Conservation (phyloP, 345 rosid genomes). For the Crucihimalaya himalaica region DNA sequence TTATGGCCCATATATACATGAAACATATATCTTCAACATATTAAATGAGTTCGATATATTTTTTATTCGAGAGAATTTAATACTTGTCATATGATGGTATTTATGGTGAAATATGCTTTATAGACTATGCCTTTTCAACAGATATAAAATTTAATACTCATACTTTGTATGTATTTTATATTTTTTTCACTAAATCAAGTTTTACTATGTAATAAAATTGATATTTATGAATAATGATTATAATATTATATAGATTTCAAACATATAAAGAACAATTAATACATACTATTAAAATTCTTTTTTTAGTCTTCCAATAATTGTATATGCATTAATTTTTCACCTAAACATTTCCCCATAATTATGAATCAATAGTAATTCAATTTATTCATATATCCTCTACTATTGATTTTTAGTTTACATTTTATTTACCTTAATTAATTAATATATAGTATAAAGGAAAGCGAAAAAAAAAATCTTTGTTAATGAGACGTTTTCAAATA, state of each 20-base stretch:
- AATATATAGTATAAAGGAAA: no score
- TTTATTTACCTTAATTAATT: not conserved
- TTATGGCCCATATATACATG: conserved; percentile 13
- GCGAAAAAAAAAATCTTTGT: no score
- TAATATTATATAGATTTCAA: no score
- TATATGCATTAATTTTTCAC: not conserved
- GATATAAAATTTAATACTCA: no score
- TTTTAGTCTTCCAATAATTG: no score
- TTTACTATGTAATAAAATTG: no score
- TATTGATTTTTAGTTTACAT: not conserved
- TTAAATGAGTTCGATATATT: not conserved
- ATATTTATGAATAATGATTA: no score
- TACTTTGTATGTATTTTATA: no score
- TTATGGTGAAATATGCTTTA: conserved; percentile 9
- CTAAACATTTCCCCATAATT: not conserved
- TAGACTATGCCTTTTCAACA: not conserved
- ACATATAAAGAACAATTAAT: no score
- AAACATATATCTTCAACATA: not conserved
- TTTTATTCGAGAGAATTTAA: not conserved
- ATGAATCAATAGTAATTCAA: not conserved
- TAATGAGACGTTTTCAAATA: not conserved
- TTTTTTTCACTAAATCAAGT: no score
- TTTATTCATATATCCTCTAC: not conserved
- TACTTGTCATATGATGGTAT: not conserved
- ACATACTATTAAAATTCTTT: not conserved